A percentile compares a stretch with the other conserved stretches of the same genome.
Conservation (phyloP, 306 rosid species). For the Fragaria iinumae region DNA sequence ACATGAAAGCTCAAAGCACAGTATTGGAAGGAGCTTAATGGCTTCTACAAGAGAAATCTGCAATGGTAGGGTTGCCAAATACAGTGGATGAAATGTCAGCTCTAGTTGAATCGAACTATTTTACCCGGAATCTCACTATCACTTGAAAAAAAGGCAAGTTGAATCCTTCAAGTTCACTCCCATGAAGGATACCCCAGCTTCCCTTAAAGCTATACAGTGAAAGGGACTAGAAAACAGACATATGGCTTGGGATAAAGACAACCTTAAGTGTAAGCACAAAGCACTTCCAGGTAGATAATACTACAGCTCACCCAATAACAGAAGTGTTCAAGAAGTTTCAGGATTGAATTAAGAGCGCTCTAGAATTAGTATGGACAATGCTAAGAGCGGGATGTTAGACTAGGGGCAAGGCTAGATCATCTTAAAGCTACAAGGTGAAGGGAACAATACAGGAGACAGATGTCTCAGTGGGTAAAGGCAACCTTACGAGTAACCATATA, state of each 20-base stretch:
- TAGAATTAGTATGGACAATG: neutral
- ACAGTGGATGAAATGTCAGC: constrained; percentile 44
- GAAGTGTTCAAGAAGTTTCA: constrained; percentile 15
- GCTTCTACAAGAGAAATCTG: constrained; percentile 71
- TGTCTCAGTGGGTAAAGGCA: neutral
- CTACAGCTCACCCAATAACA: neutral
- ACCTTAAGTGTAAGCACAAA: constrained; percentile 1
- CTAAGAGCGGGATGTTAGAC: neutral
- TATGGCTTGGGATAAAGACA: constrained; percentile 17
- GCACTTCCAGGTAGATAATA: no score
- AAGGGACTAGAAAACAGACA: constrained; percentile 20
- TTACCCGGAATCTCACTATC: constrained; percentile 39
- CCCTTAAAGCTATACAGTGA: constrained; percentile 1
- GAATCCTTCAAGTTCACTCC: constrained; percentile 14
- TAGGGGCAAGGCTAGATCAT: neutral
- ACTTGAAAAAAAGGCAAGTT: constrained; percentile 6
- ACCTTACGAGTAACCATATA: neutral
- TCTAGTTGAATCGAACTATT: constrained; percentile 36
- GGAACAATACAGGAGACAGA: neutral
- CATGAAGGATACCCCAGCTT: neutral
- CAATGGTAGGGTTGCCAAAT: constrained; percentile 46
- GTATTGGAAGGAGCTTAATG: constrained; percentile 49
- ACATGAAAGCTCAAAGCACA: constrained; percentile 62
- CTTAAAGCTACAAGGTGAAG: neutral
- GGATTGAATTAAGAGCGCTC: neutral